phyloP scores from a whole-genome alignment of 2,329 filamentous ascomycete genomes.

The Calonectria hawksworthii region DNA sequence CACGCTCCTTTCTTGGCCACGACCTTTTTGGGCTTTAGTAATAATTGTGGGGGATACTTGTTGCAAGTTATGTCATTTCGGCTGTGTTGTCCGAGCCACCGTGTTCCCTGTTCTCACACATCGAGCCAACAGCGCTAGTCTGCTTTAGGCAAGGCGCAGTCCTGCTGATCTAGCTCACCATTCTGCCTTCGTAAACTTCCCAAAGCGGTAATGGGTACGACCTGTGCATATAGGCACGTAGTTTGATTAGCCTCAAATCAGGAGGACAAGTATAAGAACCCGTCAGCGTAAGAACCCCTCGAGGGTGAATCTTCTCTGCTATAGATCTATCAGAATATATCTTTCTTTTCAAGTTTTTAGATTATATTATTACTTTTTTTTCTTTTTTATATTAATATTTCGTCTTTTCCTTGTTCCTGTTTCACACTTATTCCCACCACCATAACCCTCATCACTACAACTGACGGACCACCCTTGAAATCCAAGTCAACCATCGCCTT shows the following conservation, averaged over 20 bases:
- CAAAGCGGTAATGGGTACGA: conserved; percentile 8
- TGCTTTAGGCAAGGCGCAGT: neutral
- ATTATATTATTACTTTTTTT: neutral
- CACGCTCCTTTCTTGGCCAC: neutral
- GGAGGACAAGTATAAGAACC: neutral
- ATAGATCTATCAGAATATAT: no score
- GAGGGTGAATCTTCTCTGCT: neutral
- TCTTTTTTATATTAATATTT: neutral
- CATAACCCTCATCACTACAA: neutral
- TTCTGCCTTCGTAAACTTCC: conserved; percentile 13
- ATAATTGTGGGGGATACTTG: conserved; percentile 6
- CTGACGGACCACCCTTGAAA: neutral
- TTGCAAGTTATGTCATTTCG: conserved; percentile 9
- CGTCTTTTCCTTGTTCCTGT: neutral
- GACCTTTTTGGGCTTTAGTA: neutral
- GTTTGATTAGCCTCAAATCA: neutral
- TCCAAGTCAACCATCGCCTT: neutral
- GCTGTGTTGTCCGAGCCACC: neutral
- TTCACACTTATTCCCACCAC: neutral
- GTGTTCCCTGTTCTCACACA: neutral
- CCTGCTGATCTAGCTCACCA: neutral
- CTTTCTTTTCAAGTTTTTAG: neutral
- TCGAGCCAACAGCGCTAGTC: neutral
- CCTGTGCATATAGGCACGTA: neutral
- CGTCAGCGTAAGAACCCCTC: neutral